These are phyloP conservation scores for Xerocomellus intermedius DNA, from an alignment of 768 basidiomycete species.

Conservation along the genomic window DNA sequence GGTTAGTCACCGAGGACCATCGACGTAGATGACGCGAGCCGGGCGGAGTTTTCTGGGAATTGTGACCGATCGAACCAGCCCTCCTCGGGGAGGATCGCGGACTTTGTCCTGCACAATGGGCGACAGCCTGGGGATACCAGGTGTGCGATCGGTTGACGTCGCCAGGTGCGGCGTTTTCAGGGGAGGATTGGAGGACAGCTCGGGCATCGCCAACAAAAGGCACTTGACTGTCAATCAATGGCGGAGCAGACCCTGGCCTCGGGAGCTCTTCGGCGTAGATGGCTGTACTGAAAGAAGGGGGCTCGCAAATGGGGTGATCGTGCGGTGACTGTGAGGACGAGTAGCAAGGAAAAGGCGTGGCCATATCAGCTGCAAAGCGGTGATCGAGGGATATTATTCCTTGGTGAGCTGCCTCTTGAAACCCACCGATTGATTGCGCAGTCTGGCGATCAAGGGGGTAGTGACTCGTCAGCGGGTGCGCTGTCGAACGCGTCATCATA, in stretches of 20 bases:
- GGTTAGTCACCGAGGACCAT: conserved; percentile 32
- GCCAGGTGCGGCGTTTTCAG: conserved; percentile 12
- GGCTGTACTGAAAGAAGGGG: conserved; percentile 30
- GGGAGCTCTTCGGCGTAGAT: conserved; percentile 20
- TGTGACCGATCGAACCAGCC: conserved; percentile 33
- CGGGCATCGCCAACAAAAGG: conserved; percentile 28
- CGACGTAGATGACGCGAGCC: conserved; percentile 31
- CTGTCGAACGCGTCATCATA: conserved; percentile 14
- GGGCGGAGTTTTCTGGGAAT: conserved; percentile 28
- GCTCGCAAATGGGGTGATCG: conserved; percentile 25
- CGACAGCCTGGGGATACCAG: conserved; percentile 21
- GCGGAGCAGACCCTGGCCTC: conserved; percentile 30
- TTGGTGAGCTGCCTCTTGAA: conserved; percentile 16
- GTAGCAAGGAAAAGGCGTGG: conserved; percentile 33
- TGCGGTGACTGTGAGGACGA: conserved; percentile 31
- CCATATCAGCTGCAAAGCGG: conserved; percentile 17
- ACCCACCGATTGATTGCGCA: conserved; percentile 19
- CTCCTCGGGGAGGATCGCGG: conserved; percentile 33
- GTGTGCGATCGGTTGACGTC: conserved; percentile 19
- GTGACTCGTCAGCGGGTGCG: conserved; percentile 11
- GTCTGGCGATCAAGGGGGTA: conserved; percentile 16
- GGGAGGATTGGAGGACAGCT: conserved; percentile 18
- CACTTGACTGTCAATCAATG: conserved; percentile 29
- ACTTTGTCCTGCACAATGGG: conserved; percentile 25
- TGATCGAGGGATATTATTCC: conserved; percentile 25